phyloP scores from a whole-genome alignment of 108 stramenopile species.

The Thalassiosira profunda region DNA sequence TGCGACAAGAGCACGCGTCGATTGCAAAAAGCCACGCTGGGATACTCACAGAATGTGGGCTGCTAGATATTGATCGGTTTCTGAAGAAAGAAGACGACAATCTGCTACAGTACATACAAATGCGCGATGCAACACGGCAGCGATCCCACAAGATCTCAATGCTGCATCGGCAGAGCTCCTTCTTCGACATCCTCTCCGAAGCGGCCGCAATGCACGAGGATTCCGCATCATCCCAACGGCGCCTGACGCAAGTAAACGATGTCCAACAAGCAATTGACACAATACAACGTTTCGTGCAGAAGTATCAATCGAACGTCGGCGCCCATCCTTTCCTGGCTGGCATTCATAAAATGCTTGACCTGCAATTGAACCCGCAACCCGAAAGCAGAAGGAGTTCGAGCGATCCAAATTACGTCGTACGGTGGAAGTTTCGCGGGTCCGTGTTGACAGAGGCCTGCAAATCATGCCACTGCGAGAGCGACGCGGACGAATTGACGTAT shows the following conservation, averaged over 20 bases:
- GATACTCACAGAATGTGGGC: constrained; percentile 40
- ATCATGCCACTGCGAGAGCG: background rate
- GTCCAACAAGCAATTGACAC: constrained; percentile 15
- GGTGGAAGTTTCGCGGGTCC: constrained; percentile 44
- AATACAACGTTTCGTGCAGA: constrained; percentile 30
- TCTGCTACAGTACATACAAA: constrained; percentile 28
- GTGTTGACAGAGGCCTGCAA: constrained; percentile 46
- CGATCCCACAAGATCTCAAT: constrained; percentile 34
- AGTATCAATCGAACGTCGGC: constrained; percentile 43
- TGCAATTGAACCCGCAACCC: constrained; percentile 23
- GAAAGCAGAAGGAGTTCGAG: background rate
- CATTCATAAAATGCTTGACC: constrained; percentile 30
- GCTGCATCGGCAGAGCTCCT: constrained; percentile 33
- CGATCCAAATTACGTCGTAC: constrained; percentile 25
- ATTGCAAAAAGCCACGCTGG: constrained; percentile 7
- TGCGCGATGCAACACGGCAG: constrained; percentile 37
- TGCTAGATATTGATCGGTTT: constrained; percentile 31
- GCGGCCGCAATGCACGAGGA: background rate
- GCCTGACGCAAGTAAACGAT: constrained; percentile 12
- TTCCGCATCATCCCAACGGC: background rate
- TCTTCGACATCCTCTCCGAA: constrained; percentile 31
- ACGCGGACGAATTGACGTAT: constrained; percentile 23
- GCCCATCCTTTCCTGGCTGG: constrained; percentile 48
- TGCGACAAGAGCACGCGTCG: constrained; percentile 27
- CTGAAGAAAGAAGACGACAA: constrained; percentile 1